phyloP scores from a whole-genome alignment of 208 protist genomes.

The Wallacemonas sp. region DNA sequence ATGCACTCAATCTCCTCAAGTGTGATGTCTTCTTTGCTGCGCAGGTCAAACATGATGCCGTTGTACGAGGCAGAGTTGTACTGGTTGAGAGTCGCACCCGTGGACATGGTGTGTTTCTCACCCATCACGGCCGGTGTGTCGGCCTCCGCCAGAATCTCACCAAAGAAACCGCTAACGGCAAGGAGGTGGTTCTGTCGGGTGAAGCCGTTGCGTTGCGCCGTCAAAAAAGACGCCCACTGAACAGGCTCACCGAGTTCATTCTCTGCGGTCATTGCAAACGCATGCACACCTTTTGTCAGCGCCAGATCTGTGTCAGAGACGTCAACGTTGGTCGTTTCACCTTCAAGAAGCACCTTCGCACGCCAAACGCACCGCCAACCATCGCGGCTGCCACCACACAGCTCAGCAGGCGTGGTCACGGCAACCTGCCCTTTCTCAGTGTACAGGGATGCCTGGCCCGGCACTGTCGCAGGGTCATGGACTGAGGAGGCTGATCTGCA shows the following conservation, averaged over 20 bases:
- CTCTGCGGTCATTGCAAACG: conserved; percentile 27
- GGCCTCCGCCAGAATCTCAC: conserved; percentile 41
- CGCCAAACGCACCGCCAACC: conserved; percentile 59
- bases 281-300: conserved; percentile 31
- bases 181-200: conserved; percentile 44
- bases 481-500: background rate
- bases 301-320: conserved; percentile 18
- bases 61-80: conserved; percentile 86
- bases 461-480: background rate
- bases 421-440: too few species aligned
- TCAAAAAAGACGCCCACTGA: conserved; percentile 11
- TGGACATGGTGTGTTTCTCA: conserved; percentile 66
- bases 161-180: conserved; percentile 44
- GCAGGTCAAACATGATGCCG: conserved; percentile 92
- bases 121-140: conserved; percentile 40
- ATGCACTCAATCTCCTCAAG: conserved; percentile 90
- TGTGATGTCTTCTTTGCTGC: conserved; percentile 74
- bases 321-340: conserved; percentile 27
- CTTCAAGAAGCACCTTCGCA: conserved; percentile 39
- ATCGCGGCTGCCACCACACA: background rate
- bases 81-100: conserved; percentile 67
- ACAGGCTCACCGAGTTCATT: conserved; percentile 29
- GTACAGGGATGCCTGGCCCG: too few species aligned
- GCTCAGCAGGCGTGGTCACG: too few species aligned
- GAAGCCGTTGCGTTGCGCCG: conserved; percentile 25